Base-by-base conservation (phyloP, 2,329 filamentous ascomycete species). In the Phoma sp. region DNA sequence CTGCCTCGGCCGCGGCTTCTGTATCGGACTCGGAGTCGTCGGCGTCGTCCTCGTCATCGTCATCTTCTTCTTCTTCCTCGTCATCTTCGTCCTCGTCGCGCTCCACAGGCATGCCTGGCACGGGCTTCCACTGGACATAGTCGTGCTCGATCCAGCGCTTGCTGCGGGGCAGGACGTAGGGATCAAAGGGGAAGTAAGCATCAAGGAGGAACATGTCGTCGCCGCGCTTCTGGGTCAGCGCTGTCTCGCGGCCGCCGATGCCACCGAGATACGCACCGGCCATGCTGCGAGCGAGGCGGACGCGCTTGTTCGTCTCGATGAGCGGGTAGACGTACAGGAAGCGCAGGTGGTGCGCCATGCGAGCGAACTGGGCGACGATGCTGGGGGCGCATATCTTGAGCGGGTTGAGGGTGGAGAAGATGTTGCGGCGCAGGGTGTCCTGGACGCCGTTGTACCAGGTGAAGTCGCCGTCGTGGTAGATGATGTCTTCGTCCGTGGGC, bases 151-250 rank as follows among this genome's bases (percentile, higher is more conserved):
- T 78, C 96, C 95, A 98, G 55, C 86, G 83, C 75, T 90, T 91
- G 73, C 93, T 97, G 62, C 86, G 81, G 0, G 93, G 93, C 44
- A 99, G 80, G 67, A 93, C 89, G 74, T 98, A 99, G 2, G 96
- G 96, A 71, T 99, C 95, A 68, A 99, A 99, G 0, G 95, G 95
- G 69, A 98, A 99, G 73, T 96, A 97, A 0, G 92, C 90, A 64
- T 98, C 93, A 1, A 99, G 83, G 74, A 96, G 89, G 67, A 93
- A 88, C 67, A 86, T 89, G 58, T 88, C 86, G 62, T 96, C 91
- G 54, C 90, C 89, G 48, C 87, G 83, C 65, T 80, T 80, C 47
- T 71, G 72, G 8, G 74, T 78, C 37, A 79, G 75, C 2, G 79
- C 78, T 49, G 79, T 84, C 62, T 87, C 83, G 41, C 85, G 82